Conservation (phyloP, 2,329 filamentous ascomycete species). For the Epichloe festucae region DNA sequence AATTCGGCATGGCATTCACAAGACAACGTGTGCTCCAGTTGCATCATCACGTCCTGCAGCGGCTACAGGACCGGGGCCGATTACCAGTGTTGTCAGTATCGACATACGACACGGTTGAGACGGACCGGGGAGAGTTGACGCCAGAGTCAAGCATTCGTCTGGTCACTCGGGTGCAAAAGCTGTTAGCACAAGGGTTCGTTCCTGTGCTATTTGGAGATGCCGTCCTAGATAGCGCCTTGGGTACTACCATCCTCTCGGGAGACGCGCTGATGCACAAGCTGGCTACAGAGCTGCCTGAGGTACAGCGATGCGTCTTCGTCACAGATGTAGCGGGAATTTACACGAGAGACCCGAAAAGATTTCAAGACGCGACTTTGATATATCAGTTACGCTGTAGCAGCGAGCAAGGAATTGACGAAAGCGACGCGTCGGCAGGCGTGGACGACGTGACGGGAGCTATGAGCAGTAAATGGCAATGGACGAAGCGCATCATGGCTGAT, state of each 20-base stretch:
- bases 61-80: neutral
- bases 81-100: constrained; percentile 4
- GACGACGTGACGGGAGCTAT: constrained; percentile 4
- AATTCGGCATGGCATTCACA: constrained; percentile 3
- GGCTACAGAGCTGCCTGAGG: neutral
- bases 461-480: constrained; percentile 3
- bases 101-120: constrained; percentile 4
- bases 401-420: neutral
- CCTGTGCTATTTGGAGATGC: constrained; percentile 3
- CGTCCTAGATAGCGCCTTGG: constrained; percentile 1
- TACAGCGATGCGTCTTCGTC: constrained; percentile 3
- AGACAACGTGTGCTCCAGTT: neutral
- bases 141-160: neutral
- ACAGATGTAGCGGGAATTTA: constrained; percentile 3
- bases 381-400: neutral
- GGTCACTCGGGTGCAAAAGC: neutral
- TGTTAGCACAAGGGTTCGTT: constrained; percentile 1
- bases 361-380: neutral
- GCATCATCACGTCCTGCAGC: constrained; percentile 2
- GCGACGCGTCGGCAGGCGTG: neutral
- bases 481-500: neutral
- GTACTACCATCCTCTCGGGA: constrained; percentile 2
- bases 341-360: constrained; percentile 1
- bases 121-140: neutral
- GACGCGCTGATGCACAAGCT: constrained; percentile 3